Percentiles rank a stretch among this genome's conserved stretches.
Conservation (phyloP, 2,329 filamentous ascomycete species). For the Macrophomina phaseolina region DNA sequence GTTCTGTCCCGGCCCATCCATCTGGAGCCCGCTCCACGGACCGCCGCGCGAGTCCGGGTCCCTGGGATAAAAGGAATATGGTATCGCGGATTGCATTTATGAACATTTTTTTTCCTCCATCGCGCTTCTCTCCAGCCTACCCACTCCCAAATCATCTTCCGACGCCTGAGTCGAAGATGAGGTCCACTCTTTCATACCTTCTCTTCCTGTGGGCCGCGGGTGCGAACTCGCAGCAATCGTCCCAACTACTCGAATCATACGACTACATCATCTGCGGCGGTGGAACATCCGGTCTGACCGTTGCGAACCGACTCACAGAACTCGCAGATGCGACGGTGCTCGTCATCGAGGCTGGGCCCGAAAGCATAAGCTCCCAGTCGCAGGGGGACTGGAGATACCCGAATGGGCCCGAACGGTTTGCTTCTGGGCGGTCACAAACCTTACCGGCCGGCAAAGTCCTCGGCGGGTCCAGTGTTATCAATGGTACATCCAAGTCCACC, state of each 20-base stretch:
- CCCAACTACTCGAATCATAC: slow-evolving; percentile 24
- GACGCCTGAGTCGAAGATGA: background rate
- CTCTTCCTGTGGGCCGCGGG: background rate
- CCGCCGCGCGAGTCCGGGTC: background rate
- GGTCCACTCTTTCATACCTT: background rate
- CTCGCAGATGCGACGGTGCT: slow-evolving; percentile 29
- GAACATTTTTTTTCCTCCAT: too few relatives aligned
- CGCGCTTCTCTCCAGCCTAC: too few relatives aligned
- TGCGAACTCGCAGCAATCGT: background rate
- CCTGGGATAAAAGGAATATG: background rate
- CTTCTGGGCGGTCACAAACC: slow-evolving; percentile 38
- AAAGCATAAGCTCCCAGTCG: slow-evolving; percentile 32
- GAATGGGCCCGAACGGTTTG: slow-evolving; percentile 30
- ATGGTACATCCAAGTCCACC: slow-evolving; percentile 34
- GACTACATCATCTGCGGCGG: slow-evolving; percentile 29
- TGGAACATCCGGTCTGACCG: slow-evolving; percentile 29
- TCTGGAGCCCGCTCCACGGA: background rate
- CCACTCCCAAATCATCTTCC: background rate
- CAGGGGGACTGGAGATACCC: slow-evolving; percentile 34
- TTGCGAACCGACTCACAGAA: slow-evolving; percentile 35
- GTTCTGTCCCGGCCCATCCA: background rate
- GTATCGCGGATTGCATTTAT: background rate
- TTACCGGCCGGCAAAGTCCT: slow-evolving; percentile 44
- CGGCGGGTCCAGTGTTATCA: slow-evolving; percentile 45
- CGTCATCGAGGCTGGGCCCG: slow-evolving; percentile 32